A percentile compares a stretch with the other conserved stretches of the same genome.
phyloP scores from a whole-genome alignment of 2,329 filamentous ascomycete genomes.

The Neonectria sp. region DNA sequence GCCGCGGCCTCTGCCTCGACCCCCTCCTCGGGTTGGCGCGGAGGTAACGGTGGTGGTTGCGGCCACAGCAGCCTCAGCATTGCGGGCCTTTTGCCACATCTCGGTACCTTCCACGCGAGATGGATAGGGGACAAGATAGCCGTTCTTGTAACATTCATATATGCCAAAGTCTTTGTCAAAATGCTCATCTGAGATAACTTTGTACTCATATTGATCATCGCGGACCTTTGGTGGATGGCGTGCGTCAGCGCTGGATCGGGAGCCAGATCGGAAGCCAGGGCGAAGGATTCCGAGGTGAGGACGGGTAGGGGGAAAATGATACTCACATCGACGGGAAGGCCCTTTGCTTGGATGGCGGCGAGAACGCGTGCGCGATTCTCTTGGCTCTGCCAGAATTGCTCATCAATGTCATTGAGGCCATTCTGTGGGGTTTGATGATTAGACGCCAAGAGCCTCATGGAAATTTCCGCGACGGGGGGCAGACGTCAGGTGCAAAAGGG shows the following conservation, averaged over 20 bases:
- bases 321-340: slow-evolving; percentile 66
- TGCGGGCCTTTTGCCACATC: slow-evolving; percentile 57
- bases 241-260: slow-evolving; percentile 39
- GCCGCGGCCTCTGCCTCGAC: slow-evolving; percentile 52
- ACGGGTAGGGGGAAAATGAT: slow-evolving; percentile 33
- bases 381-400: slow-evolving; percentile 62
- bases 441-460: slow-evolving; percentile 39
- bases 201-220: slow-evolving; percentile 63
- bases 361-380: slow-evolving; percentile 63
- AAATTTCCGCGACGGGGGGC: slow-evolving; percentile 38
- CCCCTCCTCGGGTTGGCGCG: slow-evolving; percentile 47
- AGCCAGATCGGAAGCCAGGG: slow-evolving; percentile 29
- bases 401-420: slow-evolving; percentile 55
- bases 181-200: slow-evolving; percentile 61
- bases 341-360: slow-evolving; percentile 58
- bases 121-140: slow-evolving; percentile 62
- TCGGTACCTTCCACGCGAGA: slow-evolving; percentile 60
- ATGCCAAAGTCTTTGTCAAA: slow-evolving; percentile 60
- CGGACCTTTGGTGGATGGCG: slow-evolving; percentile 49
- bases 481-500: slow-evolving; percentile 37
- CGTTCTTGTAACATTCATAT: slow-evolving; percentile 59
- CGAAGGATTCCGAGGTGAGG: slow-evolving; percentile 34
- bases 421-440: slow-evolving; percentile 51
- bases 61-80: slow-evolving; percentile 56
- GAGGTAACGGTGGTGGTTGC: slow-evolving; percentile 42